phyloP scores from a whole-genome alignment of 2,329 filamentous ascomycete species.

The Fusarium pseudonygamai region DNA sequence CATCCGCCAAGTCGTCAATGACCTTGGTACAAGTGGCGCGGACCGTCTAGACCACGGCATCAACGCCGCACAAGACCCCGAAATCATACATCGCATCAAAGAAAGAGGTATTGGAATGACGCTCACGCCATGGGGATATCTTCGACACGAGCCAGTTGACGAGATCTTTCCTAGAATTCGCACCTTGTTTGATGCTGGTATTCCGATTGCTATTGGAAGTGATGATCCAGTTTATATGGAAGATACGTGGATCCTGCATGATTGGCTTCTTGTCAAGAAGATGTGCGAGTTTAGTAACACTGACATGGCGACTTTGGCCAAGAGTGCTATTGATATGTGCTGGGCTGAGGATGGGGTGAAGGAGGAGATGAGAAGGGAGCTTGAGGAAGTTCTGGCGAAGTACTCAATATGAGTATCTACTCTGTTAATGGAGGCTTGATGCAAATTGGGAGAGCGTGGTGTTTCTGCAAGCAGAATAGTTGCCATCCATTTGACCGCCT shows the following conservation, averaged over 20 bases:
- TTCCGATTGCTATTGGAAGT: conserved; percentile 75
- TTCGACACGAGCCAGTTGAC: conserved; percentile 29
- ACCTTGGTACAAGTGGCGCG: conserved; percentile 67
- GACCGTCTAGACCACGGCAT: conserved; percentile 80
- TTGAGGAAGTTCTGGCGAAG: background rate
- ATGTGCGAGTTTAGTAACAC: conserved; percentile 10
- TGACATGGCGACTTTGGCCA: conserved; percentile 55
- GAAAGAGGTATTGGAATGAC: conserved; percentile 68
- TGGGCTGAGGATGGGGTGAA: conserved; percentile 50
- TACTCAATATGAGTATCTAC: background rate
- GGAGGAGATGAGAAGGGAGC: background rate
- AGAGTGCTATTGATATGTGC: conserved; percentile 56
- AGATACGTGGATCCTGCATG: conserved; percentile 56
- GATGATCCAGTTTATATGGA: conserved; percentile 81
- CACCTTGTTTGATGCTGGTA: conserved; percentile 66
- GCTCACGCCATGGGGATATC: conserved; percentile 65
- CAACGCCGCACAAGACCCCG: conserved; percentile 66
- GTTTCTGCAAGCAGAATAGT: accelerated
- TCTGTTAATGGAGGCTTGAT: background rate
- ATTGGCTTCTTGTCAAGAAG: conserved; percentile 47
- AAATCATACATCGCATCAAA: conserved; percentile 66
- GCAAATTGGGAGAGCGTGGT: too few relatives aligned
- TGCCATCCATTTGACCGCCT: accelerated
- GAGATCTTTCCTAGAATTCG: conserved; percentile 61
- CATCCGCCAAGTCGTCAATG: conserved; percentile 58